Evolutionary conservation across 225 moss, liverwort and hornwort species (phyloP).

Genomic region (Marchantia polymorpha): DNA sequence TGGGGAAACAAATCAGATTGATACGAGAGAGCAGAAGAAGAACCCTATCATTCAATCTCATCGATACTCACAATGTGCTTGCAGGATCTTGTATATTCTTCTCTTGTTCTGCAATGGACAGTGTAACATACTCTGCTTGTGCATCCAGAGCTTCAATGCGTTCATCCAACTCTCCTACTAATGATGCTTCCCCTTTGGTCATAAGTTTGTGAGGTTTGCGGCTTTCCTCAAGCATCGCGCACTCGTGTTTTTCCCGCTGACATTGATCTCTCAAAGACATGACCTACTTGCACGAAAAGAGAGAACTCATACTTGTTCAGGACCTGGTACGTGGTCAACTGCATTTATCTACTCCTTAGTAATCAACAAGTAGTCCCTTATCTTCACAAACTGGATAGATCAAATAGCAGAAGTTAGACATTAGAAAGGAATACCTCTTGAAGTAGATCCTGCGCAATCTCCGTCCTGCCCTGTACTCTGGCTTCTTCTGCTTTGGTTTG

Average conservation of each 20-base stretch:
- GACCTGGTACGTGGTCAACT: no score
- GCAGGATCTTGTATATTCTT: constrained; percentile 61
- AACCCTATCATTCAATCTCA: not conserved
- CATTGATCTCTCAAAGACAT: constrained; percentile 47
- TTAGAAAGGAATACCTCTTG: constrained; percentile 36
- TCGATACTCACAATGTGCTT: constrained; percentile 46
- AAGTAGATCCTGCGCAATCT: constrained; percentile 38
- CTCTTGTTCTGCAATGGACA: constrained; percentile 69
- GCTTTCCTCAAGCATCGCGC: constrained; percentile 47
- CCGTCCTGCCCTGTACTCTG: constrained; percentile 33
- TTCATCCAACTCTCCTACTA: constrained; percentile 68
- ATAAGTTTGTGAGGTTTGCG: constrained; percentile 54
- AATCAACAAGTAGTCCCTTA: no score
- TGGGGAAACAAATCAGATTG: not conserved
- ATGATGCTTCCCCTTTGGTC: constrained; percentile 45
- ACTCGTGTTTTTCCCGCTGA: constrained; percentile 55
- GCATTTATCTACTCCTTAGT: no score
- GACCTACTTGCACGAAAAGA: constrained; percentile 28
- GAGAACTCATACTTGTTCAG: not conserved
- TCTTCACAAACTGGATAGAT: no score
- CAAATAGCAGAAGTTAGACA: no score
- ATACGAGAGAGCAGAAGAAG: not conserved
- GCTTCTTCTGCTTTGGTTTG: constrained; percentile 57
- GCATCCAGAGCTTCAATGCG: constrained; percentile 81
- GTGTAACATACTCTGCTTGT: constrained; percentile 62